phyloP scores from a whole-genome alignment of 2,329 filamentous ascomycete genomes.

The Fusarium sp. region DNA sequence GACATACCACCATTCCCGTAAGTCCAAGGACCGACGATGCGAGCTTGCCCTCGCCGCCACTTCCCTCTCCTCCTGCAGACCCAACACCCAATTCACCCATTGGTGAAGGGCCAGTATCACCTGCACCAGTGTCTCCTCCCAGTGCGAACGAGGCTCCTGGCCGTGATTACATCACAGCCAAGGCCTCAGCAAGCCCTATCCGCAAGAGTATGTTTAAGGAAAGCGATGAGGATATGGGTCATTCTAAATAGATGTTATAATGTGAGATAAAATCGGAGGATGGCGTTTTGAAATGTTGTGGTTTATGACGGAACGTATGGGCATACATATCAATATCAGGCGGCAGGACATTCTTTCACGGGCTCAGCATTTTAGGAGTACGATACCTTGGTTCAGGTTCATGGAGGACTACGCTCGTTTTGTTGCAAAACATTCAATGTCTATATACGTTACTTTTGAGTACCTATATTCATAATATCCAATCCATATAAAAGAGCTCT shows the following conservation, averaged over 20 bases:
- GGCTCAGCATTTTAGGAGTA: slow-evolving; percentile 14
- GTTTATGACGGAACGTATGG: neutral
- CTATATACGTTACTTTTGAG: slow-evolving; percentile 30
- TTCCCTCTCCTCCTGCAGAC: slow-evolving; percentile 25
- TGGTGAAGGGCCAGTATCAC: slow-evolving; percentile 2
- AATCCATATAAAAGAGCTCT: neutral
- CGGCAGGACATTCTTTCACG: slow-evolving; percentile 31
- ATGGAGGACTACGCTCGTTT: slow-evolving; percentile 24
- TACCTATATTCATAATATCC: slow-evolving; percentile 13
- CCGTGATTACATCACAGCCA: slow-evolving; percentile 44
- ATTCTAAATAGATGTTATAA: slow-evolving; percentile 20
- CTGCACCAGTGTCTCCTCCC: slow-evolving; percentile 41
- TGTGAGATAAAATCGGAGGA: neutral
- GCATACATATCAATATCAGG: neutral
- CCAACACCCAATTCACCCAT: slow-evolving; percentile 12
- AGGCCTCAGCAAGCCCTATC: slow-evolving; percentile 38
- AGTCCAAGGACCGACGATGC: slow-evolving; percentile 32
- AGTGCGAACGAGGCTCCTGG: slow-evolving; percentile 39
- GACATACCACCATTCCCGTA: slow-evolving; percentile 25
- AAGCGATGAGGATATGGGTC: slow-evolving; percentile 53
- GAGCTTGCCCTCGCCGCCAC: slow-evolving; percentile 6
- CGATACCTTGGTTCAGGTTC: slow-evolving; percentile 1
- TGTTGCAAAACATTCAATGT: slow-evolving; percentile 16
- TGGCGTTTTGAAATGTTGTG: slow-evolving; percentile 31
- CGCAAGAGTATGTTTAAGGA: slow-evolving; percentile 56